These are phyloP conservation scores for Cladophialophora carrionii DNA, from an alignment of 2,329 filamentous ascomycete genomes.

Conservation along the genomic window DNA sequence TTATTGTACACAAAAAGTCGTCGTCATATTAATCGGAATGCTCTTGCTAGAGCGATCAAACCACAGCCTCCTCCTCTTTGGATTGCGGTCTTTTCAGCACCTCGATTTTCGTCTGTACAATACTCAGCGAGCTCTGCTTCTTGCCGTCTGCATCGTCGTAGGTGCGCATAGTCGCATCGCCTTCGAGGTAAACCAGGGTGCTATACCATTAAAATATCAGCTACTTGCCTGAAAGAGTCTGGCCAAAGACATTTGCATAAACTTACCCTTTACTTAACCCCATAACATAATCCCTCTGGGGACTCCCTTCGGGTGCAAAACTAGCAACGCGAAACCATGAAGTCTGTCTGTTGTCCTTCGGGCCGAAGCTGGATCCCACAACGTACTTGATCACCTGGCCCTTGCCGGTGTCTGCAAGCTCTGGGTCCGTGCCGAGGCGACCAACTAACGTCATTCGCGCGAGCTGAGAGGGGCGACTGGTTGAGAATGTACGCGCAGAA, in stretches of 20 bases:
- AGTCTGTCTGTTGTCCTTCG: slow-evolving; percentile 70
- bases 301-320: slow-evolving; percentile 66
- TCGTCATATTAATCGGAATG: not conserved
- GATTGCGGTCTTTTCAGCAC: slow-evolving; percentile 36
- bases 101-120: slow-evolving; percentile 73
- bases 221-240: not conserved
- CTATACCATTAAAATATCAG: slow-evolving; percentile 52
- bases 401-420: slow-evolving; percentile 69
- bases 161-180: slow-evolving; percentile 69
- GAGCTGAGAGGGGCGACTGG: slow-evolving; percentile 63
- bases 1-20: slow-evolving; percentile 3
- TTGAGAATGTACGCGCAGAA: slow-evolving; percentile 71
- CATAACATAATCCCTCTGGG: slow-evolving; percentile 72
- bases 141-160: slow-evolving; percentile 72
- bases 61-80: slow-evolving; percentile 27
- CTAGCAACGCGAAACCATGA: slow-evolving; percentile 83
- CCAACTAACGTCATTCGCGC: slow-evolving; percentile 87
- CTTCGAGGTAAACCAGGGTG: slow-evolving; percentile 79
- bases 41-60: not conserved
- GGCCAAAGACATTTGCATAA: not conserved
- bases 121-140: slow-evolving; percentile 62
- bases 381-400: slow-evolving; percentile 79
- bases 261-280: slow-evolving; percentile 82
- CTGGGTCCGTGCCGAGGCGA: slow-evolving; percentile 77
- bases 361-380: slow-evolving; percentile 70